Conservation (phyloP, 768 basidiomycete genomes). For the Lentinula boryana region DNA sequence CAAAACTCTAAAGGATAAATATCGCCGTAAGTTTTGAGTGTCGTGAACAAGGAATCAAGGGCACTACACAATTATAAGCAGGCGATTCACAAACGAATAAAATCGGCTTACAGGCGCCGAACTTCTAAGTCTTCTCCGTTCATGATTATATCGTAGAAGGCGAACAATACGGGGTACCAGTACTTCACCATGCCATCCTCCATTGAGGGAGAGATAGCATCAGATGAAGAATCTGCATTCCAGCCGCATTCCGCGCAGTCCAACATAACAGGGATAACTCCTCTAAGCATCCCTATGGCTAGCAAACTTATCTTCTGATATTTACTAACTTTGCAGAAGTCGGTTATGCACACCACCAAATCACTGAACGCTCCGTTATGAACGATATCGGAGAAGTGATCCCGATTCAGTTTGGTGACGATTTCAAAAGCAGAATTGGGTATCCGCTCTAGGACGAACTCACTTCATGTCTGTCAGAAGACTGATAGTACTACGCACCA, state of each 20-base stretch:
- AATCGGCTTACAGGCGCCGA: constrained; percentile 72
- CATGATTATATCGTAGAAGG: constrained; percentile 99
- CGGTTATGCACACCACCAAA: constrained; percentile 93
- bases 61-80: constrained; percentile 47
- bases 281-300: constrained; percentile 94
- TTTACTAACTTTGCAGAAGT: constrained; percentile 99
- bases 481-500: constrained; percentile 40
- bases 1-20: constrained; percentile 90
- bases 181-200: constrained; percentile 92
- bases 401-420: constrained; percentile 83
- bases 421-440: constrained; percentile 94
- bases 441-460: constrained; percentile 60
- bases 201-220: constrained; percentile 28
- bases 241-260: constrained; percentile 62
- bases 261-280: constrained; percentile 89
- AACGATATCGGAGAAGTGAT: constrained; percentile 89
- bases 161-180: constrained; percentile 95
- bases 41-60: constrained; percentile 92
- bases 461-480: background rate
- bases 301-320: constrained; percentile 97
- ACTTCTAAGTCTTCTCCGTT: constrained; percentile 99
- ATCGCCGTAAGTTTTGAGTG: constrained; percentile 84
- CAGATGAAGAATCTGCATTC: constrained; percentile 15
- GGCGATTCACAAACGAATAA: background rate
- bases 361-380: constrained; percentile 94